Conservation (phyloP, 805 yeast species). For the Yamadazyma scolyti region DNA sequence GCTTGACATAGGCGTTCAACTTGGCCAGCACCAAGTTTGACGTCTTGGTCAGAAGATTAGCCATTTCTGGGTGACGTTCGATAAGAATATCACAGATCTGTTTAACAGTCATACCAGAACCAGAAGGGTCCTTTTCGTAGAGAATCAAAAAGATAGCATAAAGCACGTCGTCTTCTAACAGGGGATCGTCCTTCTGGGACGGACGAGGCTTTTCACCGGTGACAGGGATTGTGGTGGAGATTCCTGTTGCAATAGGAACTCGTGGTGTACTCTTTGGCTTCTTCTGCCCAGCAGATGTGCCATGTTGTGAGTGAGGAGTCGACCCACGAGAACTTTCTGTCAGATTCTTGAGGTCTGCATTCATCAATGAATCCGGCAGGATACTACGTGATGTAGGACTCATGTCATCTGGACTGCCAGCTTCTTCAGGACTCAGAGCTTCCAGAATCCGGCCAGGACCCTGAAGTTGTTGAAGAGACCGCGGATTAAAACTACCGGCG, state of each 20-base stretch:
- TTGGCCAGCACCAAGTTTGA: constrained; percentile 80
- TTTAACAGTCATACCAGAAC: constrained; percentile 85
- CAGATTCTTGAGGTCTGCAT: constrained; percentile 16
- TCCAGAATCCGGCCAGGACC: too few relatives aligned
- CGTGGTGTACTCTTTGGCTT: constrained; percentile 38
- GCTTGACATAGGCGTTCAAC: constrained; percentile 77
- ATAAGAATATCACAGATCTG: constrained; percentile 75
- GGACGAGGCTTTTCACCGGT: constrained; percentile 72
- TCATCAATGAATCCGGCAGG: constrained; percentile 42
- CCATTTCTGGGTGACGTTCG: constrained; percentile 80
- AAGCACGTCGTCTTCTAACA: constrained; percentile 72
- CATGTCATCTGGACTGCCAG: constrained; percentile 19
- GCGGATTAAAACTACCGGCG: too few relatives aligned
- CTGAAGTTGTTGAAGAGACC: too few relatives aligned
- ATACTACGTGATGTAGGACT: constrained; percentile 38
- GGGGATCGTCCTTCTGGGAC: constrained; percentile 51
- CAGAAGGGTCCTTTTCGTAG: constrained; percentile 63
- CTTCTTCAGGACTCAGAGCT: too few relatives aligned
- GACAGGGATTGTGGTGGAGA: constrained; percentile 75
- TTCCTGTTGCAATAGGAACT: constrained; percentile 63
- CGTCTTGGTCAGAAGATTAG: constrained; percentile 73
- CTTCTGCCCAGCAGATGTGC: constrained; percentile 12
- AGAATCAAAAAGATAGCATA: constrained; percentile 71
- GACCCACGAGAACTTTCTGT: constrained; percentile 29
- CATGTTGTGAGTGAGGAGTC: constrained; percentile 21